These are phyloP conservation scores for Alternaria atra DNA, from an alignment of 2,329 filamentous ascomycete species.

Conservation along the genomic window DNA sequence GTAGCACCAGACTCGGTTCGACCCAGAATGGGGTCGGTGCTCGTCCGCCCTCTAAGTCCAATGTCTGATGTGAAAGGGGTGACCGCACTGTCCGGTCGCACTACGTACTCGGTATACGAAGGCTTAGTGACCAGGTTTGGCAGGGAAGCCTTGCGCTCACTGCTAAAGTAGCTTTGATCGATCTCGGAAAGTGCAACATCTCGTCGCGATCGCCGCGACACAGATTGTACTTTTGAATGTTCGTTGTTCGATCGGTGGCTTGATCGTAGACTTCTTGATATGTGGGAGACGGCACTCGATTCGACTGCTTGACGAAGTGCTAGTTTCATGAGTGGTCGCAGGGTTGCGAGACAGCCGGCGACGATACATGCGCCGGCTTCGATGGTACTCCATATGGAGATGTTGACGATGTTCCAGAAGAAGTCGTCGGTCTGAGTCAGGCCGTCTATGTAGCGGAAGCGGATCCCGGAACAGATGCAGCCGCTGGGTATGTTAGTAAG, in stretches of 20 bases:
- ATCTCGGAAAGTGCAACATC: not conserved
- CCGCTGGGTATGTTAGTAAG: slow-evolving; percentile 51
- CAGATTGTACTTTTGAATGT: not conserved
- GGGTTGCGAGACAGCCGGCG: slow-evolving; percentile 61
- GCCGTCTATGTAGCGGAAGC: slow-evolving; percentile 58
- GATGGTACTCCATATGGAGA: slow-evolving; percentile 54
- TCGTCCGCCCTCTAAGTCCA: not conserved
- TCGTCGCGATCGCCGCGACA: not conserved
- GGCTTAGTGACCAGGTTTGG: not conserved
- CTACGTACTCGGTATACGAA: slow-evolving; percentile 9
- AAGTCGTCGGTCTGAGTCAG: slow-evolving; percentile 56
- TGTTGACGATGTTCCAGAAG: slow-evolving; percentile 57
- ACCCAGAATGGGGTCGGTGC: not conserved
- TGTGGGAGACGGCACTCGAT: slow-evolving; percentile 1
- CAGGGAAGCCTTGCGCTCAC: not conserved
- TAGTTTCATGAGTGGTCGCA: slow-evolving; percentile 57
- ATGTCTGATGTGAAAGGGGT: slow-evolving; percentile 3
- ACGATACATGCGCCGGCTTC: slow-evolving; percentile 53
- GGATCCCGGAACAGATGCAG: slow-evolving; percentile 63
- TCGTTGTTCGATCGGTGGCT: slow-evolving; percentile 2
- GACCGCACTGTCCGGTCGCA: slow-evolving; percentile 7
- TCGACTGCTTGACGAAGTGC: slow-evolving; percentile 4
- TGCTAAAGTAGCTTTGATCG: not conserved
- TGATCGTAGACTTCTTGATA: slow-evolving; percentile 11
- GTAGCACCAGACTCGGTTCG: not conserved